Percentiles rank a stretch among this genome's conserved stretches.
phyloP scores from a whole-genome alignment of 805 yeast genomes.

The Zygosaccharomyces pseudorouxii region DNA sequence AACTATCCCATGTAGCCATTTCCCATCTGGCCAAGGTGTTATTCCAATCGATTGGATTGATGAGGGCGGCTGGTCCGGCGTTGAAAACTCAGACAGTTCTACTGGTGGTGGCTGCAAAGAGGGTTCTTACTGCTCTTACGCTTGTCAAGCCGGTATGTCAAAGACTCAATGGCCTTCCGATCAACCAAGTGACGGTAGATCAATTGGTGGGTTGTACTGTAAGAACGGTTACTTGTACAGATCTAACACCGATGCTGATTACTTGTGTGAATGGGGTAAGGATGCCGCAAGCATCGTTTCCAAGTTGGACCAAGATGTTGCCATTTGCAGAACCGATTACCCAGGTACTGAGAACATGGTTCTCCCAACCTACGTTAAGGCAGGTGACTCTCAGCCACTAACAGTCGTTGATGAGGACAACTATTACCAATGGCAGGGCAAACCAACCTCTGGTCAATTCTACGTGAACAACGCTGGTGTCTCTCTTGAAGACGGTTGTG shows the following conservation, averaged over 20 bases:
- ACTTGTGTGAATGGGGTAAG: conserved; percentile 86
- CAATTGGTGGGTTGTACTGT: conserved; percentile 92
- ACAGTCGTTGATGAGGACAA: conserved; percentile 56
- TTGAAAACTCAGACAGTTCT: conserved; percentile 43
- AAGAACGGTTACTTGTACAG: conserved; percentile 79
- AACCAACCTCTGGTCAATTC: conserved; percentile 64
- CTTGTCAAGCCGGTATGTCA: conserved; percentile 98
- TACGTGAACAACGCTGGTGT: conserved; percentile 78
- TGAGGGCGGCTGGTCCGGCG: conserved; percentile 47
- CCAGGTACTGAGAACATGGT: conserved; percentile 82
- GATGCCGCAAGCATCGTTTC: conserved; percentile 64
- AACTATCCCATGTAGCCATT: conserved; percentile 56
- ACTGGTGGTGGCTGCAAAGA: conserved; percentile 66
- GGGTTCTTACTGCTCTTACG: conserved; percentile 94
- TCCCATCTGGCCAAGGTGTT: conserved; percentile 76
- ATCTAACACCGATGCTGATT: conserved; percentile 59
- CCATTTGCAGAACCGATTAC: conserved; percentile 73
- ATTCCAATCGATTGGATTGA: conserved; percentile 54
- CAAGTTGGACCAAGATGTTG: conserved; percentile 58
- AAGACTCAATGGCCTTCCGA: conserved; percentile 94
- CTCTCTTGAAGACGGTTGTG: conserved; percentile 60
- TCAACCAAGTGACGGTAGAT: conserved; percentile 86
- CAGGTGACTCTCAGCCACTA: conserved; percentile 43
- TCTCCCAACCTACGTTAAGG: conserved; percentile 60
- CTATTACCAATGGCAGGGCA: conserved; percentile 61